Evolutionary conservation across 345 rosid species (phyloP), one percentile per base, ranked within the genome.

Genomic region (Rhodomyrtus tomentosa): DNA sequence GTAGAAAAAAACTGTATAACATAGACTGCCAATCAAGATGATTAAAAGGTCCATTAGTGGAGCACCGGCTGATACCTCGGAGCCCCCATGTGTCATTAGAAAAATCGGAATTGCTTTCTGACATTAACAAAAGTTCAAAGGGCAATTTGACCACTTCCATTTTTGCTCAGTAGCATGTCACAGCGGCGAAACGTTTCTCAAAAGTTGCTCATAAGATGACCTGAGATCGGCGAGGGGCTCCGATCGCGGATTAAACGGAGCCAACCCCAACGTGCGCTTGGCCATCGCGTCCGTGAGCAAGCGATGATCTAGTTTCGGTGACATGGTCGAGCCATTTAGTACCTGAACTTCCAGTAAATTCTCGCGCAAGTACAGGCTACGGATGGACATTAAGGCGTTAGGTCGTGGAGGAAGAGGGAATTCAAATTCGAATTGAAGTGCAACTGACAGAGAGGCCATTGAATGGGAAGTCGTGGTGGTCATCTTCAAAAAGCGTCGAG

Each of bases 361-460:
- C 83, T 49, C 83, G 2, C 14, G 4, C 55, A 27, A 24, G 68
- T 18, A 18, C 62, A 38, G 12, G 58, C 15, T 62, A 7, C 48
- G 54, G 53, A 40, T 40, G 14, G 81, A 59, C 54, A 59, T 3
- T 8, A 24, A 59, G 38, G 9, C 10, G 50, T 83, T 54, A 40
- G 56, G 68, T 50, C 83, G 16, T 20, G 54, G 55, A 50, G 81
- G n/a, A 56, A 55, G 38, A 27, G 6, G 48, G 50, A 79, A 81
- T 72, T 48, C 83, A 83, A 84, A 87, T 87, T 83, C 81, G 74
- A 88, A 59, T 84, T 62, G 81, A 85, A 58, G 22, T 74, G 72
- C 55, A 32, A 79, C 42, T 68, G 55, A 18, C 62, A 45, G 72
- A 58, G 25, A 36, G 45, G 79, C 79, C 45, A 36, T 68, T 36